These are phyloP conservation scores for Schoenoplectus triqueter DNA, from an alignment of 202 grass and related monocot genomes.

Conservation along the genomic window DNA sequence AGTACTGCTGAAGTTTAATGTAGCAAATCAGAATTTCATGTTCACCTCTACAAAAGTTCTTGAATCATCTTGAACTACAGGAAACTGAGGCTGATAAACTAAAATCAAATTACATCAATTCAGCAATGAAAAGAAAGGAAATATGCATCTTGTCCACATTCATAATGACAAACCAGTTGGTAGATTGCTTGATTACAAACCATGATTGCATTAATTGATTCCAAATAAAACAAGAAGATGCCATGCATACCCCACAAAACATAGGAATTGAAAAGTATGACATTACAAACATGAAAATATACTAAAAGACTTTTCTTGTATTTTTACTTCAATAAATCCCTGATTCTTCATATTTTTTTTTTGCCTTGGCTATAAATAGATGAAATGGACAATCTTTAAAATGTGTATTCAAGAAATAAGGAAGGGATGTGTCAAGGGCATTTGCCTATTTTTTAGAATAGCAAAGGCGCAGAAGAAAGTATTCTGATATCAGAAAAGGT, in stretches of 20 bases:
- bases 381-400: neutral
- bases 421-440: neutral
- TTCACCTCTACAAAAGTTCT: too few species aligned
- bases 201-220: neutral
- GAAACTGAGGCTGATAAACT: neutral
- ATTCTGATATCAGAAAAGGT: neutral
- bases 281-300: neutral
- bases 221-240: neutral
- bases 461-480: neutral
- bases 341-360: neutral
- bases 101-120: too few species aligned
- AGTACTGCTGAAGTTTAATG: neutral
- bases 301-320: neutral
- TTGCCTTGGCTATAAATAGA: neutral
- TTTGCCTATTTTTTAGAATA: slow-evolving; percentile 21
- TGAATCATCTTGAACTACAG: neutral
- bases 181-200: neutral
- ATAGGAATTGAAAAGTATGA: neutral
- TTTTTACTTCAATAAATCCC: neutral
- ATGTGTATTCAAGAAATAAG: neutral
- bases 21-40: too few species aligned
- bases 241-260: neutral
- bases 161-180: neutral
- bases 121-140: neutral
- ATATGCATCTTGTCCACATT: neutral